These are phyloP conservation scores for Azolla pinnata DNA, from an alignment of 75 land plant genomes.

Conservation along the genomic window DNA sequence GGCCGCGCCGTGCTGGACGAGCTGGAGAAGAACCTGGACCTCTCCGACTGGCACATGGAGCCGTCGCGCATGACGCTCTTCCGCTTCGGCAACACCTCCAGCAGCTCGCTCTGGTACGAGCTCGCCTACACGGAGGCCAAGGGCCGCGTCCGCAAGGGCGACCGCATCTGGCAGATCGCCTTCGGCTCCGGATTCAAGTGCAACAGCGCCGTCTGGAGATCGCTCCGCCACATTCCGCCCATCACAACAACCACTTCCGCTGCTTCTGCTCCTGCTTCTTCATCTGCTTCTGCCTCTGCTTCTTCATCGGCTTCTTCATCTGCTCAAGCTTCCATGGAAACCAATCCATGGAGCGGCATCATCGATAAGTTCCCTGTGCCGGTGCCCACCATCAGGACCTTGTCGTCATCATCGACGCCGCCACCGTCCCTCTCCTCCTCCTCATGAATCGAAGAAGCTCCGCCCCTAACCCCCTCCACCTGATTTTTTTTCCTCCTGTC, in stretches of 20 bases:
- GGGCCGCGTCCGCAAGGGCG: slow-evolving; percentile 26
- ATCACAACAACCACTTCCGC: too few species aligned
- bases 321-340: slow-evolving; percentile 5
- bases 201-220: slow-evolving; percentile 33
- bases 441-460: too few species aligned
- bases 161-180: slow-evolving; percentile 37
- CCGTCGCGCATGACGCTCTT: slow-evolving; percentile 41
- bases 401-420: too few species aligned
- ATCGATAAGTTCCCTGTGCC: slow-evolving; percentile 30
- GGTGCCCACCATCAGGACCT: too few species aligned
- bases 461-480: too few species aligned
- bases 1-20: slow-evolving; percentile 38
- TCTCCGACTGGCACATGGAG: slow-evolving; percentile 34
- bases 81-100: slow-evolving; percentile 48
- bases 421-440: too few species aligned
- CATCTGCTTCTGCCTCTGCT: too few species aligned
- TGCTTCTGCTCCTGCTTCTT: too few species aligned
- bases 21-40: slow-evolving; percentile 34
- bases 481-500: too few species aligned
- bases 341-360: slow-evolving; percentile 31
- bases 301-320: too few species aligned
- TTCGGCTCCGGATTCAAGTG: slow-evolving; percentile 41
- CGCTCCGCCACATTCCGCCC: slow-evolving; percentile 19
- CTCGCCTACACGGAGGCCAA: slow-evolving; percentile 34
- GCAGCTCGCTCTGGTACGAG: slow-evolving; percentile 42